A percentile compares a stretch with the other conserved stretches of the same genome.
Evolutionary conservation across 2,329 filamentous ascomycete genomes (phyloP).

Genomic region (Samsoniella hepiali): DNA sequence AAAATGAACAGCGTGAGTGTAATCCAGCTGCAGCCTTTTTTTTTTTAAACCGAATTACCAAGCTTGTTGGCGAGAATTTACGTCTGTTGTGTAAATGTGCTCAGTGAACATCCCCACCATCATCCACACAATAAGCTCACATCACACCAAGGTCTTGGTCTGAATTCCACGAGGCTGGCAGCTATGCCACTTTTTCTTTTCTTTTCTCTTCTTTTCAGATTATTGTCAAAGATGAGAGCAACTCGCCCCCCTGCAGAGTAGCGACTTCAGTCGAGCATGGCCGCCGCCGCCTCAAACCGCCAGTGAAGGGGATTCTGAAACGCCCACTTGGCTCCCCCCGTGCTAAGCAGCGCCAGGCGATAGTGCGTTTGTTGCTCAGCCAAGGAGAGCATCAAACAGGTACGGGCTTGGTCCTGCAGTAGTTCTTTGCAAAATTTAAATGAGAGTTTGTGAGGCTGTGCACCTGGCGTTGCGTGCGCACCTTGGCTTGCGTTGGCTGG

Average conservation of each 20-base stretch:
- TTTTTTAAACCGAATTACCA: neutral
- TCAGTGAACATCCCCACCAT: neutral
- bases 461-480: too few relatives aligned
- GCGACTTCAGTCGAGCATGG: neutral
- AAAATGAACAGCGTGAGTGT: neutral
- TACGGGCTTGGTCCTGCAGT: neutral
- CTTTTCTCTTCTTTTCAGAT: neutral
- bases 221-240: neutral
- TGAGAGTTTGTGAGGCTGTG: conserved; percentile 1
- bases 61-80: neutral
- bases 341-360: neutral
- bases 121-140: conserved; percentile 12
- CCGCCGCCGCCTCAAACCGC: conserved; percentile 14
- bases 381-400: neutral
- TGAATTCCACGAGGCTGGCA: conserved; percentile 6
- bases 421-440: neutral
- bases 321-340: neutral
- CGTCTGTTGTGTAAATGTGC: neutral
- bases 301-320: conserved; percentile 13
- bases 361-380: neutral
- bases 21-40: neutral
- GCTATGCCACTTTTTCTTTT: neutral
- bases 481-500: neutral
- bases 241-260: conserved; percentile 1
- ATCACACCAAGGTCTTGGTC: neutral